phyloP scores from a whole-genome alignment of 345 rosid species.

The Bruguiera gymnorhiza region DNA sequence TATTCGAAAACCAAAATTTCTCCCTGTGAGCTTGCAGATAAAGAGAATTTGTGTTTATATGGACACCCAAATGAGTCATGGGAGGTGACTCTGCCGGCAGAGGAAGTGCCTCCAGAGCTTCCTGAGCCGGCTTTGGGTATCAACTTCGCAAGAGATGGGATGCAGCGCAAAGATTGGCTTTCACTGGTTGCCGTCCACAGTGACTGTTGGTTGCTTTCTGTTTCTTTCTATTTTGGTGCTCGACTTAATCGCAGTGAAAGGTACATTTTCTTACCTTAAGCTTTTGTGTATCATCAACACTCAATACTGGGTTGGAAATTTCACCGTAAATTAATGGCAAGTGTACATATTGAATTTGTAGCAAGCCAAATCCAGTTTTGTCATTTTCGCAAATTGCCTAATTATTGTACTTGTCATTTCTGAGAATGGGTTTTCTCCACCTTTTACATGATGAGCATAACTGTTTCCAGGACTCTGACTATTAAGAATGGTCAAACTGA shows the following conservation, averaged over 20 bases:
- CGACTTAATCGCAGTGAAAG: conserved; percentile 87
- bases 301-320: too few relatives aligned
- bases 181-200: conserved; percentile 92
- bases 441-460: too few relatives aligned
- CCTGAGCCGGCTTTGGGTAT: conserved; percentile 98
- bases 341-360: too few relatives aligned
- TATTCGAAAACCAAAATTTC: background rate
- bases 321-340: too few relatives aligned
- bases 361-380: too few relatives aligned
- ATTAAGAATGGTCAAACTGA: too few relatives aligned
- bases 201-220: conserved; percentile 97
- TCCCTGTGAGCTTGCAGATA: conserved; percentile 40
- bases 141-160: conserved; percentile 95
- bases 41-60: conserved; percentile 92
- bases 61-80: conserved; percentile 90
- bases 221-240: conserved; percentile 92
- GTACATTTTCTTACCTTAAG: conserved; percentile 29
- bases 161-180: conserved; percentile 93
- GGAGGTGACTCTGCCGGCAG: conserved; percentile 94
- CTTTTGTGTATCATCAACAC: background rate
- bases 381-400: too few relatives aligned
- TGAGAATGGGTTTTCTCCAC: too few relatives aligned
- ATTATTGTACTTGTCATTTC: too few relatives aligned
- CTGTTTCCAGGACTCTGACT: too few relatives aligned
- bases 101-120: conserved; percentile 95